A percentile compares a stretch with the other conserved stretches of the same genome.
Conservation (phyloP, 2,329 filamentous ascomycete genomes). For the Curvularia hawaiiensis region DNA sequence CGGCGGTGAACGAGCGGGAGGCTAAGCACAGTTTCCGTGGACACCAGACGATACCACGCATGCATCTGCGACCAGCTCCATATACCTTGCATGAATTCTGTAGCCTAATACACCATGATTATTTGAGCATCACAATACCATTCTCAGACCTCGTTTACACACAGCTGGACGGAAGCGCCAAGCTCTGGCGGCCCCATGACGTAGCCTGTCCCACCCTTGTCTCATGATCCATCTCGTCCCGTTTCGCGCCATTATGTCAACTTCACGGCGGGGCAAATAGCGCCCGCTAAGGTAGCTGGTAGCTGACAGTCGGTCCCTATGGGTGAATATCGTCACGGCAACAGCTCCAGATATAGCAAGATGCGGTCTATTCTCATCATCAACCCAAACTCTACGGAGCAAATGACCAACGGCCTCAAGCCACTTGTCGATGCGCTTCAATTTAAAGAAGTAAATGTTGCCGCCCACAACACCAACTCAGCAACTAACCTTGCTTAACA, state of each 20-base stretch:
- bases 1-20: background rate
- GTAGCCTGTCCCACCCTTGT: slow-evolving; percentile 17
- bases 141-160: background rate
- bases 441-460: slow-evolving; percentile 50
- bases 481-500: slow-evolving; percentile 51
- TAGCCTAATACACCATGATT: slow-evolving; percentile 19
- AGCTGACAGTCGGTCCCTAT: slow-evolving; percentile 17
- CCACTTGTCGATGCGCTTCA: slow-evolving; percentile 53
- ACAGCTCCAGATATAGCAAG: slow-evolving; percentile 30
- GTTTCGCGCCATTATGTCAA: slow-evolving; percentile 18
- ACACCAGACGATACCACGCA: background rate
- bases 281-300: background rate
- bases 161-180: background rate
- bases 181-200: slow-evolving; percentile 10
- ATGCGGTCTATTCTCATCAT: slow-evolving; percentile 67
- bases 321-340: slow-evolving; percentile 33
- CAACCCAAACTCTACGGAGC: slow-evolving; percentile 77
- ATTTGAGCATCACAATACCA: background rate
- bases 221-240: slow-evolving; percentile 16
- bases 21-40: background rate
- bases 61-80: slow-evolving; percentile 2
- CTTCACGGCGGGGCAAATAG: slow-evolving; percentile 22
- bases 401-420: slow-evolving; percentile 73
- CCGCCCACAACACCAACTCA: slow-evolving; percentile 32
- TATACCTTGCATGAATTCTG: slow-evolving; percentile 7